These are phyloP conservation scores for Biscogniauxia marginata DNA, from an alignment of 2,329 filamentous ascomycete genomes.

Conservation along the genomic window DNA sequence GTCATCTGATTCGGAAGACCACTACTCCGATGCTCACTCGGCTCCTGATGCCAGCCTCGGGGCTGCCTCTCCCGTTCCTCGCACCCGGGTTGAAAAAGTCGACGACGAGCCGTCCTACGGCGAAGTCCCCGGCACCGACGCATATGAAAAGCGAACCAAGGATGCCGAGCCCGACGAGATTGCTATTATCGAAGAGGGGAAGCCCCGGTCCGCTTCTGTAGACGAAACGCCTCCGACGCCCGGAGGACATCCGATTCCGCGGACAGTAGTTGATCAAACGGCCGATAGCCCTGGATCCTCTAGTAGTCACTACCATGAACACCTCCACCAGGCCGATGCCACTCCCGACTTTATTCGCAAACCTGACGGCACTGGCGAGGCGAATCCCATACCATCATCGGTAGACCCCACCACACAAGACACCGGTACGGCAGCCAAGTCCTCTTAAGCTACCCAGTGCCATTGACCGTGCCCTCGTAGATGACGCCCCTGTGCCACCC, in stretches of 20 bases:
- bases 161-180: slow-evolving; percentile 63
- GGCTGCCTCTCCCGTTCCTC: slow-evolving; percentile 53
- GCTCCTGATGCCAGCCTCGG: slow-evolving; percentile 41
- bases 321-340: slow-evolving; percentile 50
- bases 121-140: slow-evolving; percentile 60
- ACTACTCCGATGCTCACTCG: slow-evolving; percentile 67
- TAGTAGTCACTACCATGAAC: slow-evolving; percentile 43
- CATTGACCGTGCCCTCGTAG: slow-evolving; percentile 38
- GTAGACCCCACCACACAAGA: slow-evolving; percentile 31
- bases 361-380: slow-evolving; percentile 39
- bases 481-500: slow-evolving; percentile 29
- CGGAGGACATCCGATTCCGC: slow-evolving; percentile 44
- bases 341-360: slow-evolving; percentile 50
- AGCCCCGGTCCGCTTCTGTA: slow-evolving; percentile 26
- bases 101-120: slow-evolving; percentile 58
- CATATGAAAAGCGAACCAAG: slow-evolving; percentile 53
- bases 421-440: slow-evolving; percentile 37
- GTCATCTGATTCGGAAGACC: slow-evolving; percentile 63
- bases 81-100: slow-evolving; percentile 57
- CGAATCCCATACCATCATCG: slow-evolving; percentile 26
- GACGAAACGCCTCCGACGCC: slow-evolving; percentile 32
- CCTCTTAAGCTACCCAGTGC: slow-evolving; percentile 35
- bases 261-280: slow-evolving; percentile 54
- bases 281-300: slow-evolving; percentile 44
- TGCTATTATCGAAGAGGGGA: slow-evolving; percentile 42